A percentile compares a stretch with the other conserved stretches of the same genome.
Evolutionary conservation across 2,329 filamentous ascomycete genomes (phyloP).

Genomic region (Blastomyces gilchristii): DNA sequence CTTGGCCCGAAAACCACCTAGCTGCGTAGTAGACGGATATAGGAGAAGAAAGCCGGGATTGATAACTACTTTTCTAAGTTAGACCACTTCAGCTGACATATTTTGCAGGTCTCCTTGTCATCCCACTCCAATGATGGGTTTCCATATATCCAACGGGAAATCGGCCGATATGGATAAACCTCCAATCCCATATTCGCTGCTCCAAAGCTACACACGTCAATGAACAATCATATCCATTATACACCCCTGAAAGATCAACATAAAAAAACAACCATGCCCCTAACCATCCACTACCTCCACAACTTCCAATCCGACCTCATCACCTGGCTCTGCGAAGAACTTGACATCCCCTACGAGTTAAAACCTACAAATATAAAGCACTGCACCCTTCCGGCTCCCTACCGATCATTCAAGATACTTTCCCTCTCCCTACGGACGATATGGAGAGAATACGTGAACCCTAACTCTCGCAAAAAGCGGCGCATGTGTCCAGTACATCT

Average conservation of each 20-base stretch:
- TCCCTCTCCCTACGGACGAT: constrained; percentile 14
- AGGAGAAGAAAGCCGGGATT: neutral
- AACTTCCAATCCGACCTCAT: constrained; percentile 55
- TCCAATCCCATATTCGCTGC: neutral
- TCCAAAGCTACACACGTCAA: too few species aligned
- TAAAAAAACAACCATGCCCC: constrained; percentile 9
- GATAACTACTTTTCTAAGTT: neutral
- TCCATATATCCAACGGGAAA: neutral
- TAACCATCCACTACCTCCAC: constrained; percentile 45
- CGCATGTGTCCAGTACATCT: constrained; percentile 54
- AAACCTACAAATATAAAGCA: constrained; percentile 37
- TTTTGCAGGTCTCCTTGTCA: neutral
- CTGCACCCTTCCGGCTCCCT: constrained; percentile 46
- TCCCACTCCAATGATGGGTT: neutral
- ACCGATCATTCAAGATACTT: constrained; percentile 49
- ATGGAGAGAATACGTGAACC: neutral
- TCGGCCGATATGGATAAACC: neutral
- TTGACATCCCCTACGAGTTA: constrained; percentile 45
- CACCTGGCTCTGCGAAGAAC: constrained; percentile 56
- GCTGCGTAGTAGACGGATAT: neutral
- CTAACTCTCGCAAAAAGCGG: constrained; percentile 50
- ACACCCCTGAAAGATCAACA: neutral
- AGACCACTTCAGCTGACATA: neutral
- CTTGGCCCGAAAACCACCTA: neutral
- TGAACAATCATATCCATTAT: neutral